phyloP scores from a whole-genome alignment of 2,329 filamentous ascomycete species.

The Alternaria sp. region DNA sequence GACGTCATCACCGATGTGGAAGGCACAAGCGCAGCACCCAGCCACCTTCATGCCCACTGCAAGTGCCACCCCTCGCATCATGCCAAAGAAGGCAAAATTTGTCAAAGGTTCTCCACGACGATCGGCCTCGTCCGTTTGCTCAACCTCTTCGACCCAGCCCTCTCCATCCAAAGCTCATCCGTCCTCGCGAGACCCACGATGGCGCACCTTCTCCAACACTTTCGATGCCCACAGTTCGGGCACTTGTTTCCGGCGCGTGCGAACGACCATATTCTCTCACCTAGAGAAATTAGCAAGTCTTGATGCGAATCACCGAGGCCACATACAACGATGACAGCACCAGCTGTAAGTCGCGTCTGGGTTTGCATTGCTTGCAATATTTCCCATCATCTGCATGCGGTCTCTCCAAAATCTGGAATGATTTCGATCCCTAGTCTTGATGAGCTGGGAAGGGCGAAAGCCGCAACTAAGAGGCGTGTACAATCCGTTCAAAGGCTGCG shows the following conservation, averaged over 20 bases:
- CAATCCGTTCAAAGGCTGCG: no score
- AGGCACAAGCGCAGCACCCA: not conserved
- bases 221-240: constrained; percentile 2
- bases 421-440: not conserved
- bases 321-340: constrained; percentile 1
- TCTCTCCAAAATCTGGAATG: not conserved
- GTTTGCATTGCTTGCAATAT: not conserved
- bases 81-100: not conserved
- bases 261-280: not conserved
- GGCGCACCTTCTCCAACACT: constrained; percentile 6
- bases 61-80: not conserved
- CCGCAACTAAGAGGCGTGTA: no score
- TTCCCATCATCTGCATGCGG: not conserved
- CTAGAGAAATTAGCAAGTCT: not conserved
- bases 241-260: not conserved
- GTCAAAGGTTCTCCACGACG: not conserved
- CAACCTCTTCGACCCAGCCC: not conserved
- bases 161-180: constrained; percentile 8
- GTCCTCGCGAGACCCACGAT: not conserved
- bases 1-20: not conserved
- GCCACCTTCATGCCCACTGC: not conserved
- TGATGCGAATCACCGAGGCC: rapidly evolving
- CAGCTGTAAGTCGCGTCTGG: not conserved
- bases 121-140: not conserved
- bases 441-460: not conserved